Evolutionary conservation across 2,329 filamentous ascomycete genomes (phyloP), one percentile per base, ranked within the genome.

Genomic region (Hymenoscyphus fraxineus): DNA sequence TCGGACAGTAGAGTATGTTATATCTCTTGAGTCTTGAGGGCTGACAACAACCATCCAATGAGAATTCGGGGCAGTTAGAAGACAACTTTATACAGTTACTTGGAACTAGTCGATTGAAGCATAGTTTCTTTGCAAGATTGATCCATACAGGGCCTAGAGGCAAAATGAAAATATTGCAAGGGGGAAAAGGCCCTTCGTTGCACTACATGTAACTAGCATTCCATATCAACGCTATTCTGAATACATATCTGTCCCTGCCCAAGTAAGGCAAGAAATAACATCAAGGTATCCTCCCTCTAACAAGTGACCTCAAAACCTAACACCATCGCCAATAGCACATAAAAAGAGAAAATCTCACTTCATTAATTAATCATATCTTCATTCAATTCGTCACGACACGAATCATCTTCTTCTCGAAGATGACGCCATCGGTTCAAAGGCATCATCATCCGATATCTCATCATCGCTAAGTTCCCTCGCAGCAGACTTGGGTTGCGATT

Each of bases 401-500:
- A 12, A 22, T 54, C 19, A 54, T 54, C 47, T 10, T 27, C 64
- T 62, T 60, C 55, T 51, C 15, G 67, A 70, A 16, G 67, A 61
- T 12, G 62, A 55, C 22, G 61, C 58, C 62, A 71, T 66, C 3
- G 72, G 72, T 74, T 88, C 85, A 73, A 89, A 88, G 0, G 80
- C 80, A 74, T 86, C 83, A 64, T 76, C 76, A 64, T 86, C 84
- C 0, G 82, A 85, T 56, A 89, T 87, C 74, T 88, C 86, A 72
- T 89, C 86, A 65, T 88, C 85, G 66, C 86, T 88, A 62, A 88
- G 83, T 71, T 88, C 85, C n/a, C 80, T 78, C 44, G 81, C 60
- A n/a, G 68, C 63, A 41, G 70, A 69, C 51, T 70, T 73, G 31
- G 69, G 61, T 67, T 83, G 80, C n/a, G 75, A 73, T 7, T 76